Evolutionary conservation across 2,329 filamentous ascomycete species (phyloP).

Genomic region (Stemphylium lycopersici): DNA sequence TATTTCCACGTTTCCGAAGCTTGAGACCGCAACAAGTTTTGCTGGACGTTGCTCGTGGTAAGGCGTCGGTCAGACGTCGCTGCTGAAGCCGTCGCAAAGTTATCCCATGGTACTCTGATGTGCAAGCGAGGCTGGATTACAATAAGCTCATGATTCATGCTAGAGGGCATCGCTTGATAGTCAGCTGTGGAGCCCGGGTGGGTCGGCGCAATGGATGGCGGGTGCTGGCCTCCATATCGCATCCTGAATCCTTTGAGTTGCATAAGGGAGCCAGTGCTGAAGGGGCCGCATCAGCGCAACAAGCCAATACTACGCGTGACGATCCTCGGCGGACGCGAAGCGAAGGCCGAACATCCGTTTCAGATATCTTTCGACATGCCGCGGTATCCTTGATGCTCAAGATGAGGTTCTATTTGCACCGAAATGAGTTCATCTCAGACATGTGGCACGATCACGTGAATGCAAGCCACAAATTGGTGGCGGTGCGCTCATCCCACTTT

Average conservation of each 20-base stretch:
- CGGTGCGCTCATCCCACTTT: conserved; percentile 22
- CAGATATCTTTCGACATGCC: neutral
- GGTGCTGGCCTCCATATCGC: conserved; percentile 7
- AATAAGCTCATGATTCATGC: conserved; percentile 7
- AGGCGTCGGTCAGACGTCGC: neutral
- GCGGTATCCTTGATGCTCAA: neutral
- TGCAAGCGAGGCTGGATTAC: neutral
- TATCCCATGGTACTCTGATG: neutral
- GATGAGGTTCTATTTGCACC: neutral
- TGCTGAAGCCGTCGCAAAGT: neutral
- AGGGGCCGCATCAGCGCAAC: neutral
- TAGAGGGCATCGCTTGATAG: conserved; percentile 7
- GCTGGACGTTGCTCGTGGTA: neutral
- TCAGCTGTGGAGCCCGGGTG: conserved; percentile 14
- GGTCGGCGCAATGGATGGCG: conserved; percentile 12
- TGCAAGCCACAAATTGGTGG: neutral
- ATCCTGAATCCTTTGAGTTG: conserved; percentile 6
- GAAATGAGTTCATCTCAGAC: neutral
- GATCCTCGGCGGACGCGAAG: neutral
- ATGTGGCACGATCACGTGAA: conserved; percentile 1
- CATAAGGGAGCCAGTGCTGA: neutral
- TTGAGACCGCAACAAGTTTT: conserved; percentile 1
- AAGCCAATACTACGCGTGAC: conserved; percentile 1
- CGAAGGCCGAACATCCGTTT: neutral
- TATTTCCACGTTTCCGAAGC: conserved; percentile 16